Conservation (phyloP, 768 basidiomycete genomes). For the Melanogaster broomeanus region DNA sequence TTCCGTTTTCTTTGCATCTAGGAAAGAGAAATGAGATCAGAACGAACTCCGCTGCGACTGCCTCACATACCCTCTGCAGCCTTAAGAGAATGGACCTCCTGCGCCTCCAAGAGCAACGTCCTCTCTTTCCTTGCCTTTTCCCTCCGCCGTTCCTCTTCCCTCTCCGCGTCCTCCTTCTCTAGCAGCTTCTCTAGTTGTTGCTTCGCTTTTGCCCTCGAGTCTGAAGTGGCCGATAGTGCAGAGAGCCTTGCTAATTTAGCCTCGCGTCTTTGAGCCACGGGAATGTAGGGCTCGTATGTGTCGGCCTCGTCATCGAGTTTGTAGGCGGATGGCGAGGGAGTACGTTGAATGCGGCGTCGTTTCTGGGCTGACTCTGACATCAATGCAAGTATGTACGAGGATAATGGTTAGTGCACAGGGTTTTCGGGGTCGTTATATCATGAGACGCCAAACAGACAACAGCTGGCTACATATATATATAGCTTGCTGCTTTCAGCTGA, state of each 20-base stretch:
- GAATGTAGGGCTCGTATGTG: constrained; percentile 81
- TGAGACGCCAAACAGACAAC: neutral
- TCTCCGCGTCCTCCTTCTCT: constrained; percentile 68
- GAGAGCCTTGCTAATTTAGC: constrained; percentile 77
- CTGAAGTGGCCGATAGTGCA: constrained; percentile 56
- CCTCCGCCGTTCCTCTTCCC: constrained; percentile 73
- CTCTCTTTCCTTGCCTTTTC: constrained; percentile 83
- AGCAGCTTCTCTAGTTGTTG: constrained; percentile 57
- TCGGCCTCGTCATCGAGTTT: constrained; percentile 63
- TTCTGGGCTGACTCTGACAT: constrained; percentile 41
- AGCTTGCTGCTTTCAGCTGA: too few relatives aligned
- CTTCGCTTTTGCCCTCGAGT: constrained; percentile 48
- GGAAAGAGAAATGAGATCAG: constrained; percentile 15
- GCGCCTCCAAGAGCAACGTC: constrained; percentile 89
- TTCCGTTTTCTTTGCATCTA: constrained; percentile 86
- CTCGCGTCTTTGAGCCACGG: constrained; percentile 82
- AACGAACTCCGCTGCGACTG: neutral
- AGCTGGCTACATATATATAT: too few relatives aligned
- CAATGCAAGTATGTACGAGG: neutral
- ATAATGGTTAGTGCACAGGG: neutral
- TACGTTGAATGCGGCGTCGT: constrained; percentile 53
- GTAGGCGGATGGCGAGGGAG: constrained; percentile 59
- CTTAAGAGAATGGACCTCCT: constrained; percentile 87
- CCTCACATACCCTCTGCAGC: constrained; percentile 69
- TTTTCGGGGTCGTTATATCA: neutral